A percentile compares a stretch with the other conserved stretches of the same genome.
Evolutionary conservation across 1,139 yeast genomes (phyloP).

Genomic region (Petasospora rhodanensis): DNA sequence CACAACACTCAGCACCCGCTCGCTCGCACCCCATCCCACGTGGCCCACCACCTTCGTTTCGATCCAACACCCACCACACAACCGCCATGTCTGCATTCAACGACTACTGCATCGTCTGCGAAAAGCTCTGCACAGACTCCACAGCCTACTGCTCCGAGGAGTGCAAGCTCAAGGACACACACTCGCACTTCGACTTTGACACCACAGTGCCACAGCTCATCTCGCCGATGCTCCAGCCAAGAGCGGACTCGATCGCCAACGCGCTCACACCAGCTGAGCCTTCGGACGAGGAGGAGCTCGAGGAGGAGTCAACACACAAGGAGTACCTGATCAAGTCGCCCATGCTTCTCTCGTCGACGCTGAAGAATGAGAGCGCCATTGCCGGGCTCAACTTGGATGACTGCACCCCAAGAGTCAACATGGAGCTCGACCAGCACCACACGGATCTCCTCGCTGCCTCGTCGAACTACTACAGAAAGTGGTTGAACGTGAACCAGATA

Average conservation of each 20-base stretch:
- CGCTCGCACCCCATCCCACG: too few species aligned
- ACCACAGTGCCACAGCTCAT: conserved; percentile 26
- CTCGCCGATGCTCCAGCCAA: conserved; percentile 26
- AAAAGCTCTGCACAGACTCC: conserved; percentile 41
- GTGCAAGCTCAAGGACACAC: conserved; percentile 46
- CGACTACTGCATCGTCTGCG: conserved; percentile 65
- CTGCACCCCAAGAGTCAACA: conserved; percentile 16
- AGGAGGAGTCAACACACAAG: conserved; percentile 15
- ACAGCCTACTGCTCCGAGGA: conserved; percentile 54
- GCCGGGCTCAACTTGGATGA: conserved; percentile 24
- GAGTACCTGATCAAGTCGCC: conserved; percentile 26
- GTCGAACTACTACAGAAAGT: conserved; percentile 26
- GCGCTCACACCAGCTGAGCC: conserved; percentile 9
- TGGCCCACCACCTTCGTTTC: too few species aligned
- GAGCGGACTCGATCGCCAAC: conserved; percentile 22
- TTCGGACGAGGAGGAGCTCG: conserved; percentile 15
- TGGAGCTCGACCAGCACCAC: conserved; percentile 16
- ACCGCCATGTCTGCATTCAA: conserved; percentile 58
- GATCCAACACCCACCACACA: too few species aligned
- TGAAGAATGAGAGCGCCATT: conserved; percentile 22
- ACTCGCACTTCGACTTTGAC: conserved; percentile 22
- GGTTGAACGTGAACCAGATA: conserved; percentile 23
- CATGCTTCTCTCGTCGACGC: conserved; percentile 19
- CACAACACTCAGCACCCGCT: too few species aligned
- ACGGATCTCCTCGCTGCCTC: conserved; percentile 22